phyloP scores from a whole-genome alignment of 495 filamentous ascomycete species.

The Stereocaulon alpinum region DNA sequence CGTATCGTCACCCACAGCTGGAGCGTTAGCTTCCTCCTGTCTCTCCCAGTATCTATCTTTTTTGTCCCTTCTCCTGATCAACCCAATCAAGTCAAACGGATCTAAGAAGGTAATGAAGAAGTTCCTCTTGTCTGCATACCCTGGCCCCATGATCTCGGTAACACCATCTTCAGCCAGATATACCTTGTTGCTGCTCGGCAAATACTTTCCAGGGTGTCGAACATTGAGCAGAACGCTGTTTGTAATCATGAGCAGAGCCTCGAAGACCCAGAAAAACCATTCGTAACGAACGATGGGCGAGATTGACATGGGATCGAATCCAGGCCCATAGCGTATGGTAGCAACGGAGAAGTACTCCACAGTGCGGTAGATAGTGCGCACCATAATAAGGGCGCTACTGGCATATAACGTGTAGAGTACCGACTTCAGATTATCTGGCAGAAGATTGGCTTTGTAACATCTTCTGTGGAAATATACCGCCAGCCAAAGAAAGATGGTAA shows the following conservation, averaged over 20 bases:
- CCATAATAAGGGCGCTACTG: constrained; percentile 48
- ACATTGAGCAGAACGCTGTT: constrained; percentile 54
- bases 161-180: constrained; percentile 55
- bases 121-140: constrained; percentile 47
- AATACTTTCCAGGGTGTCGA: constrained; percentile 48
- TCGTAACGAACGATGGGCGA: constrained; percentile 53
- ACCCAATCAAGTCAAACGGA: constrained; percentile 55
- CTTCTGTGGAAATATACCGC: constrained; percentile 49
- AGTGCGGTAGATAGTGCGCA: constrained; percentile 56
- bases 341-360: constrained; percentile 50
- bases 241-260: constrained; percentile 50
- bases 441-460: constrained; percentile 42
- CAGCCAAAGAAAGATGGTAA: constrained; percentile 49
- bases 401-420: constrained; percentile 51
- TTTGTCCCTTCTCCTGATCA: constrained; percentile 42
- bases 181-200: constrained; percentile 53
- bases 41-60: constrained; percentile 47
- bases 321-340: constrained; percentile 26
- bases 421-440: constrained; percentile 45
- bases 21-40: constrained; percentile 5
- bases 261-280: constrained; percentile 67
- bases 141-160: constrained; percentile 54
- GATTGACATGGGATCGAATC: constrained; percentile 29
- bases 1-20: background rate
- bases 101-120: constrained; percentile 50